Evolutionary conservation across 805 yeast genomes (phyloP).

Genomic region (Candida qinlingensis): DNA sequence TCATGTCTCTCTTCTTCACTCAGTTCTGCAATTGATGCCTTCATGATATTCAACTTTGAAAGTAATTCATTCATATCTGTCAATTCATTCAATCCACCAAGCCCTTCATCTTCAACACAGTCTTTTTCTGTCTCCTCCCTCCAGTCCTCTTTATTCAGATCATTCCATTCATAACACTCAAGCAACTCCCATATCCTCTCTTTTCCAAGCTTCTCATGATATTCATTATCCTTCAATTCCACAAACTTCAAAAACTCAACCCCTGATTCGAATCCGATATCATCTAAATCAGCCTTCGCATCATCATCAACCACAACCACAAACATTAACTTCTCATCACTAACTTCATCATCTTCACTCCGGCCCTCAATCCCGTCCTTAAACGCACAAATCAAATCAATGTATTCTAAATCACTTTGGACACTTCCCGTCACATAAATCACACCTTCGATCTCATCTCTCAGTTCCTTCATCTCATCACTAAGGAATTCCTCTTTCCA

Average conservation of each 20-base stretch:
- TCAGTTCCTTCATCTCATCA: constrained; percentile 10
- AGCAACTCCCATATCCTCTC: constrained; percentile 40
- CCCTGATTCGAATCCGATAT: constrained; percentile 25
- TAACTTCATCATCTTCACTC: not conserved
- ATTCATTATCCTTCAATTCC: constrained; percentile 37
- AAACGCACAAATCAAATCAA: too few relatives aligned
- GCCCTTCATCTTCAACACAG: not conserved
- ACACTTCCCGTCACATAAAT: constrained; percentile 13
- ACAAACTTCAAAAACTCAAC: constrained; percentile 35
- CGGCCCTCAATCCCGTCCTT: not conserved
- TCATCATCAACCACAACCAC: not conserved
- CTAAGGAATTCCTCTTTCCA: constrained; percentile 28
- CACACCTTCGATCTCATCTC: constrained; percentile 31
- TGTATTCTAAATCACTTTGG: not conserved
- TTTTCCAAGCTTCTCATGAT: constrained; percentile 36
- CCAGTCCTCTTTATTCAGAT: not conserved
- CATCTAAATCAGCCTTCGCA: constrained; percentile 2
- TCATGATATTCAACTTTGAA: constrained; percentile 6
- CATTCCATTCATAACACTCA: constrained; percentile 45
- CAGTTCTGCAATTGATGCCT: constrained; percentile 1
- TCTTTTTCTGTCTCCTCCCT: not conserved
- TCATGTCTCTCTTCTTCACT: constrained; percentile 8
- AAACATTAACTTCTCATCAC: not conserved
- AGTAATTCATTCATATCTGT: constrained; percentile 12
- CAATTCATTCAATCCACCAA: not conserved